Percentiles rank a stretch among this genome's conserved stretches.
Evolutionary conservation across 257 asterid genomes (phyloP).

Genomic region (Handroanthus guayacan): DNA sequence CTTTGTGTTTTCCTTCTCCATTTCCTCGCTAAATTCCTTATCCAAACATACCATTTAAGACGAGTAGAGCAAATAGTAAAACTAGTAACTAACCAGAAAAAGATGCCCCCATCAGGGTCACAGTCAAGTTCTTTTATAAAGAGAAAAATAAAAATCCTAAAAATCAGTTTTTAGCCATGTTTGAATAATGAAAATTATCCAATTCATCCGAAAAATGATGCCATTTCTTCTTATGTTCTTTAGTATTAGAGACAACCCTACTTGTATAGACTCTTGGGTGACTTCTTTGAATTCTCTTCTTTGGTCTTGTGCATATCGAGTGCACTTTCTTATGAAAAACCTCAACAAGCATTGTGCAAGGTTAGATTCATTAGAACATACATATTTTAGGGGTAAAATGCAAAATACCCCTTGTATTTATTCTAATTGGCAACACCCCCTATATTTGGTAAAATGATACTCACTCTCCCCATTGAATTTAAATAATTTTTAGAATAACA

Average conservation of each 20-base stretch:
- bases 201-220: neutral
- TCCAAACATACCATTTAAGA: neutral
- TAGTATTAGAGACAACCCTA: neutral
- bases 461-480: too few species aligned
- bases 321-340: neutral
- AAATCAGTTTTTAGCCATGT: neutral
- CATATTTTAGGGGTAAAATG: neutral
- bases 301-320: neutral
- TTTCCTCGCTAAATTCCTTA: too few species aligned
- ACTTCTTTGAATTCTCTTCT: neutral
- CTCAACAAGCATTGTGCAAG: neutral
- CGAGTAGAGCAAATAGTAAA: neutral
- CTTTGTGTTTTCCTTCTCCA: too few species aligned
- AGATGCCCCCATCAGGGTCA: neutral
- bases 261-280: neutral
- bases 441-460: too few species aligned
- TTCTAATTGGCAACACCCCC: too few species aligned
- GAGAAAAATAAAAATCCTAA: slow-evolving; percentile 3
- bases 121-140: neutral
- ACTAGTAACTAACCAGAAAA: neutral
- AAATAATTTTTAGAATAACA: too few species aligned
- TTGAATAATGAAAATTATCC: too few species aligned
- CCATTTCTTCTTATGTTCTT: neutral
- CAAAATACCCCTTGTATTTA: too few species aligned
- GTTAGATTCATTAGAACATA: neutral